phyloP scores from a whole-genome alignment of 805 yeast species.

The Osmozyma mogii region DNA sequence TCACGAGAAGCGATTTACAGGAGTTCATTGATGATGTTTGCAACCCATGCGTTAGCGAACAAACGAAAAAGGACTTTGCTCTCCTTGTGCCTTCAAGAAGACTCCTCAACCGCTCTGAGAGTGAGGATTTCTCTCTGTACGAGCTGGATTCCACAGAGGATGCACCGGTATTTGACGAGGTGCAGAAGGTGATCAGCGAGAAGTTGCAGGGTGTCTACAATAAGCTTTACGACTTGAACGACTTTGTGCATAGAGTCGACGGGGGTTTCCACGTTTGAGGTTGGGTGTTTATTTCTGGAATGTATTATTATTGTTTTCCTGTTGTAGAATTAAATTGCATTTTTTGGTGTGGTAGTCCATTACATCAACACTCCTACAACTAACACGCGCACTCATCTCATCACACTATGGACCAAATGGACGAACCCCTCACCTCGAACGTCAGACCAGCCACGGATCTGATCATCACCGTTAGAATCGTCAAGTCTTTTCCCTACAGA shows the following conservation, averaged over 20 bases:
- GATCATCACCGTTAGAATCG: slow-evolving; percentile 73
- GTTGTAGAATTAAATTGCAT: no score
- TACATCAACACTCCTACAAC: no score
- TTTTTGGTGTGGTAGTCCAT: no score
- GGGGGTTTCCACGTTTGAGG: slow-evolving; percentile 17
- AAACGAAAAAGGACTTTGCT: no score
- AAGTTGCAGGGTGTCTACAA: slow-evolving; percentile 17
- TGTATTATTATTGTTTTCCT: no score
- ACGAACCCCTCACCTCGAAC: slow-evolving; percentile 63
- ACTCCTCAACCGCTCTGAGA: slow-evolving; percentile 9
- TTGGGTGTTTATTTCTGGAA: no score
- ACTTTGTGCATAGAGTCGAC: slow-evolving; percentile 17
- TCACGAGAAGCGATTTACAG: slow-evolving; percentile 9
- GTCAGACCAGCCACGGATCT: slow-evolving; percentile 69
- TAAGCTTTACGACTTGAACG: slow-evolving; percentile 18
- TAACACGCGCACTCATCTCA: no score
- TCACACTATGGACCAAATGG: slow-evolving; percentile 1
- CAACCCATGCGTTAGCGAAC: no score
- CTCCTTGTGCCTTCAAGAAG: slow-evolving; percentile 10
- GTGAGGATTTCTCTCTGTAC: slow-evolving; percentile 9
- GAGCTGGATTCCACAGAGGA: neutral
- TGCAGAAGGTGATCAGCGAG: slow-evolving; percentile 15
- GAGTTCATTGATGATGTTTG: slow-evolving; percentile 4
- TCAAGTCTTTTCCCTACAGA: slow-evolving; percentile 88
- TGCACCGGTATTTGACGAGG: slow-evolving; percentile 15